Evolutionary conservation across 331 rosid genomes (phyloP).

Genomic region (Malus hybrid): DNA sequence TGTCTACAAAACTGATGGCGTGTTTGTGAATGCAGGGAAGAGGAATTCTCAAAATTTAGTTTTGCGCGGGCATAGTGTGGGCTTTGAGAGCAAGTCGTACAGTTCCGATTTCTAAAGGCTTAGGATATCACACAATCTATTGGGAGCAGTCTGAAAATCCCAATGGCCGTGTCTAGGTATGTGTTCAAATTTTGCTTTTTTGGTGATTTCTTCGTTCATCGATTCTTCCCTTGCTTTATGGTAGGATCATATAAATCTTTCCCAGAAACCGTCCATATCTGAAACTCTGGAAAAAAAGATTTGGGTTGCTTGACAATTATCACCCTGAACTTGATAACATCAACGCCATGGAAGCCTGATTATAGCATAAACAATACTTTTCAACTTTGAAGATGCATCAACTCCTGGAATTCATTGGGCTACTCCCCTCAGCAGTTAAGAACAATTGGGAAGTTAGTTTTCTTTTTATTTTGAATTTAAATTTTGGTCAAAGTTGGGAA

Average conservation of each 20-base stretch:
- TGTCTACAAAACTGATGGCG: too few species aligned
- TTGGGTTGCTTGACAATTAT: conserved; percentile 32
- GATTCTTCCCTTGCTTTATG: conserved; percentile 26
- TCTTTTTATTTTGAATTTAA: too few species aligned
- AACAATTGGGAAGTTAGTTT: conserved; percentile 6
- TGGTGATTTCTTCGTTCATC: conserved; percentile 56
- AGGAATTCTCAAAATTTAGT: too few species aligned
- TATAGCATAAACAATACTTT: conserved; percentile 30
- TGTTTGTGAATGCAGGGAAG: too few species aligned
- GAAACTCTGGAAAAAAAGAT: conserved; percentile 38
- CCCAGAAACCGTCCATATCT: conserved; percentile 36
- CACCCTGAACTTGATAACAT: conserved; percentile 21
- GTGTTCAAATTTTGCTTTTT: too few species aligned
- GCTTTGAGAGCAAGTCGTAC: too few species aligned
- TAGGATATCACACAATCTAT: too few species aligned
- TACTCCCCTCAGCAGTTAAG: conserved; percentile 33
- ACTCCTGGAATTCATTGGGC: conserved; percentile 26
- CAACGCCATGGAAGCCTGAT: conserved; percentile 26
- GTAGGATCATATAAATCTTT: conserved; percentile 24
- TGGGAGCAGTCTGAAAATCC: too few species aligned
- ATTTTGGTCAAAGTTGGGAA: too few species aligned
- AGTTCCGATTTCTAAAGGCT: too few species aligned
- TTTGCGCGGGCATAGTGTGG: too few species aligned
- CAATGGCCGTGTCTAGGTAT: too few species aligned
- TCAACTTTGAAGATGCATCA: conserved; percentile 34